Percentiles rank a stretch among this genome's conserved stretches.
Evolutionary conservation across 441 rosid genomes (phyloP).

Genomic region (Viola pubescens): DNA sequence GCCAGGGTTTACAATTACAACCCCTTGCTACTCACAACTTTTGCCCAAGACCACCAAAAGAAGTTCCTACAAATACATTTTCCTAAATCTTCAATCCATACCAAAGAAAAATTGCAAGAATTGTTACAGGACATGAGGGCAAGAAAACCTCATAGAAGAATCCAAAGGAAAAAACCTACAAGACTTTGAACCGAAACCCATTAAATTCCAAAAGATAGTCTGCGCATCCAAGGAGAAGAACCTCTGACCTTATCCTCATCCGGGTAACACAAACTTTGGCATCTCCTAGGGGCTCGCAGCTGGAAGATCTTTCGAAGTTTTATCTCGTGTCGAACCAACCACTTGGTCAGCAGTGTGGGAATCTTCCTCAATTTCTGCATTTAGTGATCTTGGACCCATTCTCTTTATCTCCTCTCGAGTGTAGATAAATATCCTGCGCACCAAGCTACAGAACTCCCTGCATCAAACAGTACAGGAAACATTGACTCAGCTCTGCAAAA

Average conservation of each 20-base stretch:
- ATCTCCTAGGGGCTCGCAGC: not conserved
- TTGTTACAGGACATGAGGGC: too few relatives aligned
- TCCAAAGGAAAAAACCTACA: too few relatives aligned
- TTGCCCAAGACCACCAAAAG: too few relatives aligned
- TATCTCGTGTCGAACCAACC: constrained; percentile 1
- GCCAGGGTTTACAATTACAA: too few relatives aligned
- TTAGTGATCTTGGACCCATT: constrained; percentile 50
- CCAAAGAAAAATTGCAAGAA: too few relatives aligned
- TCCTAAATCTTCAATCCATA: too few relatives aligned
- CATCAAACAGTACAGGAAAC: not conserved
- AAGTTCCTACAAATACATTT: too few relatives aligned
- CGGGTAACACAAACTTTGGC: not conserved
- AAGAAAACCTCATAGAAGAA: too few relatives aligned
- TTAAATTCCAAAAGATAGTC: not conserved
- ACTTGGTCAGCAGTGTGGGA: constrained; percentile 1
- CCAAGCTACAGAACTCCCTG: constrained; percentile 88
- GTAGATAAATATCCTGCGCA: constrained; percentile 53
- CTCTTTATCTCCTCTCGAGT: constrained; percentile 72
- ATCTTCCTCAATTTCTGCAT: constrained; percentile 35
- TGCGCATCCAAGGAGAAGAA: not conserved
- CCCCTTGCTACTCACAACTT: too few relatives aligned
- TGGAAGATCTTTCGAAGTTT: constrained; percentile 4
- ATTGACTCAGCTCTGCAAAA: not conserved
- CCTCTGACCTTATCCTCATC: constrained; percentile 1
- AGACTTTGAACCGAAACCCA: too few relatives aligned